Percentiles rank a stretch among this genome's conserved stretches.
Conservation (phyloP, 2,329 filamentous ascomycete genomes). For the Pseudogymnoascus sp. region DNA sequence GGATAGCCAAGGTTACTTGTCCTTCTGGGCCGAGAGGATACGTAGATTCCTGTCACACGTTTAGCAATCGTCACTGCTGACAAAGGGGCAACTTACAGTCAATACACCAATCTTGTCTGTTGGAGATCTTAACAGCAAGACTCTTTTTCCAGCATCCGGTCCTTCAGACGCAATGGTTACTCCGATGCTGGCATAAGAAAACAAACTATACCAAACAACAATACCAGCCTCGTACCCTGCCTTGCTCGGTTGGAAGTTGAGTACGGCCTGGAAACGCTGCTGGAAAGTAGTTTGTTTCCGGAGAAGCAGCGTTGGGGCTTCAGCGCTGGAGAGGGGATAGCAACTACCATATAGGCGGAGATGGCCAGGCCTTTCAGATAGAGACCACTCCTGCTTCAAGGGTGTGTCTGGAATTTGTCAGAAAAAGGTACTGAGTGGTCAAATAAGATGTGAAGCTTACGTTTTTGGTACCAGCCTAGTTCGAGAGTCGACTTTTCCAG, state of each 20-base stretch:
- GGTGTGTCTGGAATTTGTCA: slow-evolving; percentile 37
- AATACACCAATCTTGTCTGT: neutral
- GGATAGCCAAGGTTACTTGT: neutral
- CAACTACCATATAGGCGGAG: slow-evolving; percentile 46
- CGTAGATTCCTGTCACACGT: neutral
- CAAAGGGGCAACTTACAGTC: neutral
- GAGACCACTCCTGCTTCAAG: slow-evolving; percentile 38
- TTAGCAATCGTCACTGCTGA: neutral
- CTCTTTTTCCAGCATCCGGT: neutral
- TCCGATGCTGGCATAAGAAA: slow-evolving; percentile 38
- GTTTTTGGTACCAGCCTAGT: slow-evolving; percentile 36
- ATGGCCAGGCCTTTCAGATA: slow-evolving; percentile 37
- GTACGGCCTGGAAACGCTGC: slow-evolving; percentile 36
- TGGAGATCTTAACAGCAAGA: neutral
- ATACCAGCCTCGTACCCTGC: slow-evolving; percentile 45
- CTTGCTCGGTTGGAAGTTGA: slow-evolving; percentile 41
- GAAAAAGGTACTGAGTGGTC: neutral
- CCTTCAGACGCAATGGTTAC: slow-evolving; percentile 20
- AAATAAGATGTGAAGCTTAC: slow-evolving; percentile 15
- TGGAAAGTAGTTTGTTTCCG: slow-evolving; percentile 45
- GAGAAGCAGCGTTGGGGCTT: slow-evolving; percentile 45
- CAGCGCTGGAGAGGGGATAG: slow-evolving; percentile 44
- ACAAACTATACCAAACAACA: slow-evolving; percentile 48
- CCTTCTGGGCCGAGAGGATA: neutral
- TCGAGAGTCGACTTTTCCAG: slow-evolving; percentile 29